Evolutionary conservation across 1,284 basidiomycete genomes (phyloP).

Genomic region (Naganishia sp.): DNA sequence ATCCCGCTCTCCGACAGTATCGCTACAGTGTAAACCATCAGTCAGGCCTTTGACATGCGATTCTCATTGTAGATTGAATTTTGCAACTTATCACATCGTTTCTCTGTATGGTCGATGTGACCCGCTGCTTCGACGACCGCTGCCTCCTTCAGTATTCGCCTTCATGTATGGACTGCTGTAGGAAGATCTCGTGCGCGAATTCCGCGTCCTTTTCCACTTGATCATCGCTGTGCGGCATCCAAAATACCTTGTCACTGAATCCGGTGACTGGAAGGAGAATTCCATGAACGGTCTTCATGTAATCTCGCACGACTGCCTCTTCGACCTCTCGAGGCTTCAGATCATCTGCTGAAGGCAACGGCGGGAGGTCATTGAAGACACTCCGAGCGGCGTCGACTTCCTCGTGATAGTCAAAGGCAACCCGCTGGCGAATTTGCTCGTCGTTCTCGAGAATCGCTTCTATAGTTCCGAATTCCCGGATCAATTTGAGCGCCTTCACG

Average conservation of each 20-base stretch:
- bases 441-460: constrained; percentile 64
- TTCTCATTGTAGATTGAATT: neutral
- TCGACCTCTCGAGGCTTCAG: constrained; percentile 35
- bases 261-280: constrained; percentile 28
- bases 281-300: constrained; percentile 43
- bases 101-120: too few species aligned
- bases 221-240: neutral
- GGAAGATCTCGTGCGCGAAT: constrained; percentile 1
- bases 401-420: constrained; percentile 42
- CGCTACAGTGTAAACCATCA: constrained; percentile 1
- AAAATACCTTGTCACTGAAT: too few species aligned
- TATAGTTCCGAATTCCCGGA: constrained; percentile 68
- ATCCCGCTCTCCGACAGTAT: neutral
- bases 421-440: constrained; percentile 32
- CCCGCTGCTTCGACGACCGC: too few species aligned
- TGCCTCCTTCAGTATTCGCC: neutral
- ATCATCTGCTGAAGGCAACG: constrained; percentile 34
- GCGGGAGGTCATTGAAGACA: constrained; percentile 49
- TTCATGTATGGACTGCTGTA: neutral
- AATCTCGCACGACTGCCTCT: constrained; percentile 39
- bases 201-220: neutral
- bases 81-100: neutral
- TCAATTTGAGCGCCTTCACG: constrained; percentile 67
- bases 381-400: constrained; percentile 45
- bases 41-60: neutral